phyloP scores from a whole-genome alignment of 1,284 basidiomycete genomes.

The Puccinia triticina region DNA sequence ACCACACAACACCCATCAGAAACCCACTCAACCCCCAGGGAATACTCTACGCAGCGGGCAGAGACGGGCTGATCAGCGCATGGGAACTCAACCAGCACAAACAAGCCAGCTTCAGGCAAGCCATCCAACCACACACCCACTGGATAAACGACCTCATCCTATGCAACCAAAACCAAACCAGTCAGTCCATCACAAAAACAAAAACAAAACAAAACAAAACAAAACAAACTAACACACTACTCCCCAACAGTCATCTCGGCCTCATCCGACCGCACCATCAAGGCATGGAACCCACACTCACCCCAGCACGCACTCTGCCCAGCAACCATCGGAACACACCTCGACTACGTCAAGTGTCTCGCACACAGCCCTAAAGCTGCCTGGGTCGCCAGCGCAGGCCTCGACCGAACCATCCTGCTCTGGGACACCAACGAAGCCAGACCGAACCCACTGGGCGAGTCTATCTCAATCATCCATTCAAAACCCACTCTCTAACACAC shows the following conservation, averaged over 20 bases:
- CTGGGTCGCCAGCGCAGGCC: conserved; percentile 90
- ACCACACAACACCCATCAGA: conserved; percentile 75
- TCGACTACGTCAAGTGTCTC: conserved; percentile 88
- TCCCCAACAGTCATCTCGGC: conserved; percentile 93
- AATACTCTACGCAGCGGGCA: conserved; percentile 76
- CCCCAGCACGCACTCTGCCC: conserved; percentile 66
- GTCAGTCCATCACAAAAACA: conserved; percentile 61
- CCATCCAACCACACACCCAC: conserved; percentile 66
- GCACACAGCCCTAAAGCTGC: conserved; percentile 74
- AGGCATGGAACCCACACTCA: conserved; percentile 88
- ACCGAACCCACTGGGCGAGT: conserved; percentile 60
- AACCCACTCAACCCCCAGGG: conserved; percentile 70
- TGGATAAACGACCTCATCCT: conserved; percentile 96
- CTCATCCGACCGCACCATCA: conserved; percentile 92
- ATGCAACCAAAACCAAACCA: conserved; percentile 87
- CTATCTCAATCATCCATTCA: conserved; percentile 65
- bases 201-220: neutral
- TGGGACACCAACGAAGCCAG: conserved; percentile 74
- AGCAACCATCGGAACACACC: conserved; percentile 78
- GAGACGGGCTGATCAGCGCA: conserved; percentile 85
- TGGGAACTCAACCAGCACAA: conserved; percentile 75
- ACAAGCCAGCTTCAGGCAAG: conserved; percentile 59
- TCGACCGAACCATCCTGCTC: conserved; percentile 88
- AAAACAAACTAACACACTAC: too few relatives aligned
- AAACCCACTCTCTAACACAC: conserved; percentile 66